Base-by-base conservation (phyloP, 1,284 basidiomycete genomes). In the Cystobasidiaceae sp. region DNA sequence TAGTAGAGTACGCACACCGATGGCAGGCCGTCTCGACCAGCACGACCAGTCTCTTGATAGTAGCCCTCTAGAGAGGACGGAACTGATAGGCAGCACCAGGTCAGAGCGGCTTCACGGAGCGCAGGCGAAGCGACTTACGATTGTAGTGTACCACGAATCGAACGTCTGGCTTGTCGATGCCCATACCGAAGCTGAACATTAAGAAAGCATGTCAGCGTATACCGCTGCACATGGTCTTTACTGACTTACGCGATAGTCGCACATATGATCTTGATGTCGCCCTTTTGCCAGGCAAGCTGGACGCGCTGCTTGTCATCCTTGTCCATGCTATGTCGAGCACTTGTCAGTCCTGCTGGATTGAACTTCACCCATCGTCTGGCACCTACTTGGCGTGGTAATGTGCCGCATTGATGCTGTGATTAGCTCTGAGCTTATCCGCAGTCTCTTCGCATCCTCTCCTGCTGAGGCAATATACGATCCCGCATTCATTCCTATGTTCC, bases 141-240 rank as follows among this genome's bases (percentile, higher is more conserved):
- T 39, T 81, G 66, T 86, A 82, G 72, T 92, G 90, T 57, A 91
- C 84, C 54, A 92, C 88, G 72, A 82, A 88, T 67, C 86, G 84
- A 7, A 88, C 89, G 71, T 90, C 83, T 0, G 86, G 78, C 75
- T 97, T 97, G 78, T 97, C 93, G 67, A 97, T 93, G 17, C 93
- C 94, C 94, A 98, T 97, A 8, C 94, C 94, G 75, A 97, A 97
- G 0, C 72, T 73, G 56, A 19, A 21, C 19, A 23, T 15, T 23
- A n/a, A n/a, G n/a, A n/a, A n/a, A n/a, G n/a, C n/a, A n/a, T n/a
- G n/a, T n/a, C n/a, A n/a, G n/a, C n/a, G n/a, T n/a, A n/a, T n/a
- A n/a, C n/a, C n/a, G n/a, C n/a, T n/a, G n/a, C n/a, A n/a, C n/a
- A n/a, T n/a, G n/a, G n/a, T n/a, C n/a, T n/a, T n/a, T n/a, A n/a